Conservation (phyloP, 1,284 basidiomycete species). For the Prillingera fragicola region DNA sequence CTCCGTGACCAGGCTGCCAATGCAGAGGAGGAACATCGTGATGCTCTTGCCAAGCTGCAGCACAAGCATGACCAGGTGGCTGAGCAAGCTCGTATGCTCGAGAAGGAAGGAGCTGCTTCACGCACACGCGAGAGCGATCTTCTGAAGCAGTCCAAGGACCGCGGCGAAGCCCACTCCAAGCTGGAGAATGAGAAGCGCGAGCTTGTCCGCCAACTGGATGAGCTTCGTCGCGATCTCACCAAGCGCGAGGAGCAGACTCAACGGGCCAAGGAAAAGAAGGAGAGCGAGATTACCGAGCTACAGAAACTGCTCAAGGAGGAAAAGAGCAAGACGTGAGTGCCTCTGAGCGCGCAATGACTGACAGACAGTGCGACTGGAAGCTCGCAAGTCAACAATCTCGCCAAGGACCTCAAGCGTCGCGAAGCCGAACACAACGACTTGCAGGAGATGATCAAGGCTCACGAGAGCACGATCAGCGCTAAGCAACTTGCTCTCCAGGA, state of each 20-base stretch:
- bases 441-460: conserved; percentile 29
- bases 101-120: conserved; percentile 70
- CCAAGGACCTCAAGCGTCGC: conserved; percentile 63
- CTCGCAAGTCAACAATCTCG: conserved; percentile 58
- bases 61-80: conserved; percentile 70
- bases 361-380: conserved; percentile 58
- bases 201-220: conserved; percentile 62
- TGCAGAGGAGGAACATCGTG: conserved; percentile 20
- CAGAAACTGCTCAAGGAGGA: conserved; percentile 68
- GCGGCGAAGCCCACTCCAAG: conserved; percentile 26
- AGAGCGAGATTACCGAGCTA: conserved; percentile 62
- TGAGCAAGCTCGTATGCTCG: conserved; percentile 71
- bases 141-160: conserved; percentile 33
- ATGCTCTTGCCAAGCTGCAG: conserved; percentile 27
- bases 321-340: conserved; percentile 59
- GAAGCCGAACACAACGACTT: conserved; percentile 75
- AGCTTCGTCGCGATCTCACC: conserved; percentile 63
- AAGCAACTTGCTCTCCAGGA: conserved; percentile 68
- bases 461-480: conserved; percentile 68
- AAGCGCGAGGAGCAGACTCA: conserved; percentile 75
- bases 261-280: conserved; percentile 70
- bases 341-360: conserved; percentile 2
- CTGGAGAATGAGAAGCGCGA: conserved; percentile 55
- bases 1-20: conserved; percentile 69
- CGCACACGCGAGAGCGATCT: conserved; percentile 60